phyloP scores from a whole-genome alignment of 805 yeast species.

The Nematodospora valgi region DNA sequence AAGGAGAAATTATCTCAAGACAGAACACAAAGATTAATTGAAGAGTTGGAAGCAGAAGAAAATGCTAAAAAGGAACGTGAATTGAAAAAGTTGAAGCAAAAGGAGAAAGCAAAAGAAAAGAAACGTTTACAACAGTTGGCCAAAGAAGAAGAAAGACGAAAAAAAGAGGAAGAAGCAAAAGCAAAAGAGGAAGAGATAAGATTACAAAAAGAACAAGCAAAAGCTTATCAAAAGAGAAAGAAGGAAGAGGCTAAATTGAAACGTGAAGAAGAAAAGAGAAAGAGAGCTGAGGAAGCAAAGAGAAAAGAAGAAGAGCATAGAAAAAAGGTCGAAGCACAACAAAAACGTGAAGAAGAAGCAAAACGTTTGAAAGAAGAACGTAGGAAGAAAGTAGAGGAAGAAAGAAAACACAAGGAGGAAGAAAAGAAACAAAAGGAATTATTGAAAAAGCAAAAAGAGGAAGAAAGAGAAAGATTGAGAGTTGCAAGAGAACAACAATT shows the following conservation, averaged over 20 bases:
- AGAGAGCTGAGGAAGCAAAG: constrained; percentile 32
- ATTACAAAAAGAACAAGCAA: constrained; percentile 30
- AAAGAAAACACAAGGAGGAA: constrained; percentile 20
- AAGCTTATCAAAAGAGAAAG: constrained; percentile 35
- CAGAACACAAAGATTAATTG: constrained; percentile 55
- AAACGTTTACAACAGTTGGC: constrained; percentile 59
- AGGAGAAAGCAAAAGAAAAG: constrained; percentile 70
- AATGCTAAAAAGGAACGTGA: constrained; percentile 61
- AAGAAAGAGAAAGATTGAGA: constrained; percentile 11
- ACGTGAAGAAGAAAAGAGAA: constrained; percentile 49
- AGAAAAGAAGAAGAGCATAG: constrained; percentile 31
- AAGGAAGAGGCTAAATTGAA: constrained; percentile 37
- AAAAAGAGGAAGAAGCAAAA: constrained; percentile 52
- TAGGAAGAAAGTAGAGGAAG: constrained; percentile 22
- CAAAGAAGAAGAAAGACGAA: constrained; percentile 57
- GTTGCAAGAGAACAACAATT: constrained; percentile 11
- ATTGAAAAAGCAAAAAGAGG: constrained; percentile 14
- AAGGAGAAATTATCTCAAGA: constrained; percentile 81
- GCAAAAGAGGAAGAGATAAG: constrained; percentile 29
- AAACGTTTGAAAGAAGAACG: constrained; percentile 22
- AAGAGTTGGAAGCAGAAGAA: constrained; percentile 70
- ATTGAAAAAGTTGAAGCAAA: constrained; percentile 60
- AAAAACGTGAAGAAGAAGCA: constrained; percentile 27
- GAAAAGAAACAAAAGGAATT: constrained; percentile 20
- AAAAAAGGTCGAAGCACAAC: constrained; percentile 27